These are phyloP conservation scores for Neurospora intermedia DNA, from an alignment of 495 filamentous ascomycete genomes.

Conservation along the genomic window DNA sequence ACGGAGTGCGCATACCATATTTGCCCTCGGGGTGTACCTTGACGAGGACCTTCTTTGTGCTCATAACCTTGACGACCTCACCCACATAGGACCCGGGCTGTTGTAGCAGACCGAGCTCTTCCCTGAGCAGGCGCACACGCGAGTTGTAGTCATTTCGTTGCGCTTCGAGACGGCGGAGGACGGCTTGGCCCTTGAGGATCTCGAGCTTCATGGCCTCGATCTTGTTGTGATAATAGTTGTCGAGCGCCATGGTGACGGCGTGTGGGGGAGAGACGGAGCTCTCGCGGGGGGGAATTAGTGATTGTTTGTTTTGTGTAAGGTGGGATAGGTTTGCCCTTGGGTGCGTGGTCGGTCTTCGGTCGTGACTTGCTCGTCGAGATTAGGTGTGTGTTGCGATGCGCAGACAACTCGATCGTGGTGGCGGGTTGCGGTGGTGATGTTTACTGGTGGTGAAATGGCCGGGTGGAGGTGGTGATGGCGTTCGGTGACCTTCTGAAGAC, in stretches of 20 bases:
- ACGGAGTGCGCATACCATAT: constrained; percentile 61
- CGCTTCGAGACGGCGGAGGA: constrained; percentile 87
- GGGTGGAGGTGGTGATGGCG: not conserved
- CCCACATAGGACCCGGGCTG: constrained; percentile 98
- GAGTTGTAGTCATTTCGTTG: constrained; percentile 99
- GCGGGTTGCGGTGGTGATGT: not conserved
- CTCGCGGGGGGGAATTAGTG: not conserved
- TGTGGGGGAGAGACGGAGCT: constrained; percentile 2
- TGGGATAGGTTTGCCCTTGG: not conserved
- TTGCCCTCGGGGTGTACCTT: constrained; percentile 99
- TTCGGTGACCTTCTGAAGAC: not conserved
- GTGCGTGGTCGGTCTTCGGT: not conserved
- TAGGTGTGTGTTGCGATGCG: not conserved
- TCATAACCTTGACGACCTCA: constrained; percentile 99
- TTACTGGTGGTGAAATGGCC: not conserved
- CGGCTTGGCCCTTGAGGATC: constrained; percentile 96
- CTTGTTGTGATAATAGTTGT: constrained; percentile 99
- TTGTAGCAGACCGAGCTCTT: constrained; percentile 92
- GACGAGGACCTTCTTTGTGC: constrained; percentile 97
- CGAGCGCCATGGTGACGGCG: constrained; percentile 77
- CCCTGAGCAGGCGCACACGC: constrained; percentile 83
- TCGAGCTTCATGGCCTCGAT: constrained; percentile 99
- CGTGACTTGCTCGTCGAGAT: not conserved
- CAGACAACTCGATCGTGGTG: not conserved
- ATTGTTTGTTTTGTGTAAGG: not conserved